Evolutionary conservation across 768 basidiomycete genomes (phyloP).

Genomic region (Boletus sp.): DNA sequence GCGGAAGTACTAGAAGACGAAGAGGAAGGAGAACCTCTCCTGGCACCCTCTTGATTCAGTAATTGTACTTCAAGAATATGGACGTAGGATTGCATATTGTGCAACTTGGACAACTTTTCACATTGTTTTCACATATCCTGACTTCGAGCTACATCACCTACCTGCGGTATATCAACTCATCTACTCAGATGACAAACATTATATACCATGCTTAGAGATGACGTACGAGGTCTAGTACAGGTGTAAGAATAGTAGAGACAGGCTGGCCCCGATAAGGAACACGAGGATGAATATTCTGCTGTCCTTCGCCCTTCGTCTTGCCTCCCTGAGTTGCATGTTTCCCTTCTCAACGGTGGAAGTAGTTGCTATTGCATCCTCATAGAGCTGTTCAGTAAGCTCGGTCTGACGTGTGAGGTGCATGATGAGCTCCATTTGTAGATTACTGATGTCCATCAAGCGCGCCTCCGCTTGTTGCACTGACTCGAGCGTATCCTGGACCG

Average conservation of each 20-base stretch:
- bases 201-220: constrained; percentile 3
- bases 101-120: not conserved
- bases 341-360: constrained; percentile 86
- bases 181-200: constrained; percentile 2
- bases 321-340: constrained; percentile 87
- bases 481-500: constrained; percentile 82
- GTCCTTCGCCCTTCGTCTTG: constrained; percentile 82
- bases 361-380: constrained; percentile 90
- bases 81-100: not conserved
- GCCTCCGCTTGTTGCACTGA: constrained; percentile 92
- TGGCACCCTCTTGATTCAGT: constrained; percentile 2
- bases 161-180: not conserved
- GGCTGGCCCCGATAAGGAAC: constrained; percentile 88
- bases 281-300: constrained; percentile 86
- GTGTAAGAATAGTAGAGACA: constrained; percentile 91
- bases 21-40: constrained; percentile 59
- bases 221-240: constrained; percentile 59
- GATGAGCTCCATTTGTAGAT: constrained; percentile 90
- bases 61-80: not conserved
- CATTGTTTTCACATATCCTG: not conserved
- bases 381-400: constrained; percentile 89
- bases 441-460: constrained; percentile 87
- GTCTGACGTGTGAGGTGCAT: constrained; percentile 85
- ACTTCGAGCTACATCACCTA: not conserved
- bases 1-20: constrained; percentile 60